A percentile compares a stretch with the other conserved stretches of the same genome.
Evolutionary conservation across 768 basidiomycete genomes (phyloP).

Genomic region (Hygrocybe punicea): DNA sequence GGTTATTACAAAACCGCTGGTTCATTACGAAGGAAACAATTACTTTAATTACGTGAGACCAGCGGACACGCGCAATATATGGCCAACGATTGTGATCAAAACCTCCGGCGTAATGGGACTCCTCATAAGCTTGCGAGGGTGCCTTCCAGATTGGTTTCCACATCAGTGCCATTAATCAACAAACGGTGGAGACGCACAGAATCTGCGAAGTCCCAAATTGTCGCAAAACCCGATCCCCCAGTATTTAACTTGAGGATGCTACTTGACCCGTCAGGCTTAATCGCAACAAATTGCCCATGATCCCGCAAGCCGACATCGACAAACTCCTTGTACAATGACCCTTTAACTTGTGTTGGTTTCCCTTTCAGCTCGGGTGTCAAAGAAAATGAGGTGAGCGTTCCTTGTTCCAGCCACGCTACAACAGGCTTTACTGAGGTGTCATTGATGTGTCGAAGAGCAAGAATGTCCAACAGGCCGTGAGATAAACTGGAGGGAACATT

Average conservation of each 20-base stretch:
- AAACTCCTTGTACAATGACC: slow-evolving; percentile 48
- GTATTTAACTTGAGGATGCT: slow-evolving; percentile 51
- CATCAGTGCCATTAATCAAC: neutral
- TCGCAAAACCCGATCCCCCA: slow-evolving; percentile 35
- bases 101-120: slow-evolving; percentile 58
- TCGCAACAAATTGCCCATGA: slow-evolving; percentile 59
- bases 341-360: slow-evolving; percentile 44
- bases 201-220: slow-evolving; percentile 40
- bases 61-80: slow-evolving; percentile 62
- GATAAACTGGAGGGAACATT: slow-evolving; percentile 53
- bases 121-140: slow-evolving; percentile 39
- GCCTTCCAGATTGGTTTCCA: slow-evolving; percentile 30
- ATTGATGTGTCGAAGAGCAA: slow-evolving; percentile 21
- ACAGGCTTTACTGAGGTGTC: slow-evolving; percentile 27
- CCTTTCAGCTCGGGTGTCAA: slow-evolving; percentile 52
- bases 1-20: neutral
- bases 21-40: slow-evolving; percentile 20
- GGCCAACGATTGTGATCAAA: slow-evolving; percentile 47
- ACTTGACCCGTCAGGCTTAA: slow-evolving; percentile 53
- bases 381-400: slow-evolving; percentile 45
- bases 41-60: slow-evolving; percentile 58
- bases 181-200: neutral
- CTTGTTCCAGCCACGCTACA: slow-evolving; percentile 56
- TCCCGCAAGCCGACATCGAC: slow-evolving; percentile 58
- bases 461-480: slow-evolving; percentile 32